Percentiles rank a stretch among this genome's conserved stretches.
Conservation (phyloP, 2,329 filamentous ascomycete species). For the Salinomyces thailandicus region DNA sequence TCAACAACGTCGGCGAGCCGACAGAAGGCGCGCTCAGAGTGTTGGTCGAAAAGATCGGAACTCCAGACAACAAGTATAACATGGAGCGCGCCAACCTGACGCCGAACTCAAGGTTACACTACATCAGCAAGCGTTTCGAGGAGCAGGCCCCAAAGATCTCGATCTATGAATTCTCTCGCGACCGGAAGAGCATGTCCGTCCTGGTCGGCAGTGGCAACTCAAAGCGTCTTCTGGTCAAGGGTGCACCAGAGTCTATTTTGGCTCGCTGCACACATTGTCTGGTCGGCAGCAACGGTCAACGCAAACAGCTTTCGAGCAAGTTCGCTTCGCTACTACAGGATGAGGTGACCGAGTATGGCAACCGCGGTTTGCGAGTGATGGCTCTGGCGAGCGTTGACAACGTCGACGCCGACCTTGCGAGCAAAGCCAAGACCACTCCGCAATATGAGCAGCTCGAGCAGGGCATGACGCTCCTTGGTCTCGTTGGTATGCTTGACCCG, state of each 20-base stretch:
- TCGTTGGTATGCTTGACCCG: constrained; percentile 94
- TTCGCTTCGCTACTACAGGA: constrained; percentile 60
- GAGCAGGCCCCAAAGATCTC: constrained; percentile 62
- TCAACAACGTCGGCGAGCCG: constrained; percentile 80
- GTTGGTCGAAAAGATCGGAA: constrained; percentile 88
- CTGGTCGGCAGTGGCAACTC: constrained; percentile 60
- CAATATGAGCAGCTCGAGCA: constrained; percentile 85
- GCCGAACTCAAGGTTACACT: constrained; percentile 57
- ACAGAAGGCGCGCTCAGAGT: constrained; percentile 90
- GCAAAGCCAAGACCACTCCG: constrained; percentile 62
- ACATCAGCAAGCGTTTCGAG: constrained; percentile 78
- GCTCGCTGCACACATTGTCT: constrained; percentile 81
- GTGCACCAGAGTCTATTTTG: constrained; percentile 86
- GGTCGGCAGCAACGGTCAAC: constrained; percentile 67
- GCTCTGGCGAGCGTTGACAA: constrained; percentile 79
- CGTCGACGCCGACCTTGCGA: constrained; percentile 57
- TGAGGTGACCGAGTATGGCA: constrained; percentile 83
- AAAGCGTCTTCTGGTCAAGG: constrained; percentile 86
- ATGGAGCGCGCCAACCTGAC: constrained; percentile 38
- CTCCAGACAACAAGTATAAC: constrained; percentile 55
- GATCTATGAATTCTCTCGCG: constrained; percentile 93
- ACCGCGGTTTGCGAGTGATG: constrained; percentile 86
- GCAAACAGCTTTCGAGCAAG: constrained; percentile 58
- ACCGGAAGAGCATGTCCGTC: constrained; percentile 99
- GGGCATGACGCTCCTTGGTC: constrained; percentile 84